Conservation (phyloP, 495 filamentous ascomycete species). For the Clohesyomyces aquaticus region DNA sequence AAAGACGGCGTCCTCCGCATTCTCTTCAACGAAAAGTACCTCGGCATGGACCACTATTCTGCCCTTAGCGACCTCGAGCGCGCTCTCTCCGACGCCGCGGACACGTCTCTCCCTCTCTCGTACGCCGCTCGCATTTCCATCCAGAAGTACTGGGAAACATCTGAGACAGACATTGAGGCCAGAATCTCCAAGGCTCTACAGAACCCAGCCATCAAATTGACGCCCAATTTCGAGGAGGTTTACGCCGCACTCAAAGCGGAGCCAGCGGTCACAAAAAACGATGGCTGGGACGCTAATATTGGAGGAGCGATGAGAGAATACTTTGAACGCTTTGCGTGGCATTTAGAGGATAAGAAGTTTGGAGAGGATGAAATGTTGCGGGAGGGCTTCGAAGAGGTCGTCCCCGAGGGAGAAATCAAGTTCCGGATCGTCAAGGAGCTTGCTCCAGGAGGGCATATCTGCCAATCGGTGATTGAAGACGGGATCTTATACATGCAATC, state of each 20-base stretch:
- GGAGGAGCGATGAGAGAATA: slow-evolving; percentile 18
- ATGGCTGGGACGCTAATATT: slow-evolving; percentile 23
- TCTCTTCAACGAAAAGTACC: slow-evolving; percentile 50
- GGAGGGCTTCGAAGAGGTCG: slow-evolving; percentile 37
- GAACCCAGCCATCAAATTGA: slow-evolving; percentile 30
- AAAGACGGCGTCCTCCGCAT: slow-evolving; percentile 54
- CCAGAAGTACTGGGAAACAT: slow-evolving; percentile 51
- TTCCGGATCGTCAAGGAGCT: slow-evolving; percentile 36
- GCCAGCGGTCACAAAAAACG: slow-evolving; percentile 5
- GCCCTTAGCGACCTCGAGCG: slow-evolving; percentile 46
- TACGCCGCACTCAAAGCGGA: slow-evolving; percentile 22
- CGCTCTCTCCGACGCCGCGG: slow-evolving; percentile 53
- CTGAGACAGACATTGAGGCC: slow-evolving; percentile 44
- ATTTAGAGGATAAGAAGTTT: slow-evolving; percentile 30
- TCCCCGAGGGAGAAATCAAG: slow-evolving; percentile 32
- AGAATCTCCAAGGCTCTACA: slow-evolving; percentile 50
- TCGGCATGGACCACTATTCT: slow-evolving; percentile 53
- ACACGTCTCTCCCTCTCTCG: slow-evolving; percentile 44
- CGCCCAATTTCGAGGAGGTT: slow-evolving; percentile 23
- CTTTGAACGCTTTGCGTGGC: slow-evolving; percentile 21
- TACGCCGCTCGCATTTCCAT: slow-evolving; percentile 53
- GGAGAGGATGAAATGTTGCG: slow-evolving; percentile 39
- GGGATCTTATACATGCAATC: slow-evolving; percentile 38
- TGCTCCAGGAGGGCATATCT: slow-evolving; percentile 21
- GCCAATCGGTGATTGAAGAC: slow-evolving; percentile 36